Percentiles rank a stretch among this genome's conserved stretches.
These are phyloP conservation scores for Aspergillus baeticus DNA, from an alignment of 495 filamentous ascomycete genomes.

Conservation along the genomic window DNA sequence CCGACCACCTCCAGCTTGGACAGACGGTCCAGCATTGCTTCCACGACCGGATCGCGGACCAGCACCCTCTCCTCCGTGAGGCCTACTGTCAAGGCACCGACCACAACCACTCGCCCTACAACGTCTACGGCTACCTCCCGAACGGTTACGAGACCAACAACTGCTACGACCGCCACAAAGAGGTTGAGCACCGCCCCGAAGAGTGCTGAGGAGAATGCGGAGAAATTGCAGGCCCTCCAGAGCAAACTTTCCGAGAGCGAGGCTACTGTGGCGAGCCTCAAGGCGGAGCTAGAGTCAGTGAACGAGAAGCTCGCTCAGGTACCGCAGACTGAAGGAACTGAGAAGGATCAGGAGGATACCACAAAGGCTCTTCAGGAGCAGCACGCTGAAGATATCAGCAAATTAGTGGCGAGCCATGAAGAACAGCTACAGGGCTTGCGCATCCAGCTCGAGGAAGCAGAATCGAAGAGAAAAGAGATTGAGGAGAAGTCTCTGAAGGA, in stretches of 20 bases:
- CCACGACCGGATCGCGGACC: conserved; percentile 27
- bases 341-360: conserved; percentile 23
- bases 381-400: conserved; percentile 39
- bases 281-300: conserved; percentile 38
- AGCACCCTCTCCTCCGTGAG: conserved; percentile 32
- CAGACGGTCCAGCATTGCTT: conserved; percentile 42
- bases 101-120: conserved; percentile 27
- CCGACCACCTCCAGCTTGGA: conserved; percentile 36
- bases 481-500: conserved; percentile 42
- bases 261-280: conserved; percentile 36
- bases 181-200: conserved; percentile 35
- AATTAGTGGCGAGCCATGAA: conserved; percentile 34
- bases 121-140: conserved; percentile 29
- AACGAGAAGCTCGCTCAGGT: conserved; percentile 41
- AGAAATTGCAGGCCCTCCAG: conserved; percentile 42
- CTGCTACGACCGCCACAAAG: conserved; percentile 29
- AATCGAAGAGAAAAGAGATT: conserved; percentile 38
- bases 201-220: conserved; percentile 28
- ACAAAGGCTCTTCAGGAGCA: conserved; percentile 33
- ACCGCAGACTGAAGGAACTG: conserved; percentile 27
- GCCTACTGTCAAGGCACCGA: conserved; percentile 19
- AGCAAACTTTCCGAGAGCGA: conserved; percentile 45
- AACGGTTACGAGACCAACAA: conserved; percentile 25
- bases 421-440: conserved; percentile 39
- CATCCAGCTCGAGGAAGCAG: conserved; percentile 37